Evolutionary conservation across 2,329 filamentous ascomycete genomes (phyloP).

Genomic region (Grosmannia penicillata): DNA sequence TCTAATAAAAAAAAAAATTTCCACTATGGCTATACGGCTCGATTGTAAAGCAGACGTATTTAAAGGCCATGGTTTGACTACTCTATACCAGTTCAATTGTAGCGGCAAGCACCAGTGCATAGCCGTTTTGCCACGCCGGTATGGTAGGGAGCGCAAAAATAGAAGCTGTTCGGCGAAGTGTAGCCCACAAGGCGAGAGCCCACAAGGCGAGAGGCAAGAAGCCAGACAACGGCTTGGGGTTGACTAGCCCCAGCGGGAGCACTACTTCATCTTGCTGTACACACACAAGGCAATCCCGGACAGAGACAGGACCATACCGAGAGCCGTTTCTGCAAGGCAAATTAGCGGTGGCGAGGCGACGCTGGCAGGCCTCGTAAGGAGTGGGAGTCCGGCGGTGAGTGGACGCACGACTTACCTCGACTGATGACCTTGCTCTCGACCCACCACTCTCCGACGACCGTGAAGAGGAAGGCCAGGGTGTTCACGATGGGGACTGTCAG

Average conservation of each 20-base stretch:
- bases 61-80: too few species aligned
- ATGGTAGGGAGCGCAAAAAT: too few species aligned
- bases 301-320: slow-evolving; percentile 68
- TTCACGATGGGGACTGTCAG: slow-evolving; percentile 92
- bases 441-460: slow-evolving; percentile 88
- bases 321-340: slow-evolving; percentile 73
- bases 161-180: too few species aligned
- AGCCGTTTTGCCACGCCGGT: too few species aligned
- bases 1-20: too few species aligned
- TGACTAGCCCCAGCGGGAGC: background rate
- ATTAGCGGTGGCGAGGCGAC: too few species aligned
- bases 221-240: background rate
- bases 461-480: slow-evolving; percentile 89
- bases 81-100: too few species aligned
- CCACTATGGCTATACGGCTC: too few species aligned
- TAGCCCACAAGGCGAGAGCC: too few species aligned
- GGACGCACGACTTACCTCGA: slow-evolving; percentile 52
- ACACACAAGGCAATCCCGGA: slow-evolving; percentile 75
- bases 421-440: slow-evolving; percentile 85
- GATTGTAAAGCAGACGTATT: too few species aligned
- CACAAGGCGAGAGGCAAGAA: background rate
- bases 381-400: background rate
- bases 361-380: background rate
- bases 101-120: too few species aligned
- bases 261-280: slow-evolving; percentile 36